Percentiles rank a stretch among this genome's conserved stretches.
These are phyloP conservation scores for Pisolithus orientalis DNA, from an alignment of 768 basidiomycete genomes.

Conservation along the genomic window DNA sequence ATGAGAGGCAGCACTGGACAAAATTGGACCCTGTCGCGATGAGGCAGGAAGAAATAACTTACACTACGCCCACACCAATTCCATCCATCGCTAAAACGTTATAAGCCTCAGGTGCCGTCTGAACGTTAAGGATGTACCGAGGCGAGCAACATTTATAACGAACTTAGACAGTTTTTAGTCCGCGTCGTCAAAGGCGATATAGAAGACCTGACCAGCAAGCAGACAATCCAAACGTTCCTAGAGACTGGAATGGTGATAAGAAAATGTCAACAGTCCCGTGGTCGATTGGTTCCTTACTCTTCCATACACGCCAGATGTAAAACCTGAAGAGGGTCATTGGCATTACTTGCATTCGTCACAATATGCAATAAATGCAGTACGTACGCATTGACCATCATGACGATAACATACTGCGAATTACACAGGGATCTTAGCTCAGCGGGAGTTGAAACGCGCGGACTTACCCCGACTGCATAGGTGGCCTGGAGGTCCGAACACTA, in stretches of 20 bases:
- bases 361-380: neutral
- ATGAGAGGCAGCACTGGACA: neutral
- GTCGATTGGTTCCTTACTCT: neutral
- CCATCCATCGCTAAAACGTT: neutral
- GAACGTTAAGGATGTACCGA: neutral
- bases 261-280: neutral
- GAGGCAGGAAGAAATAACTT: neutral
- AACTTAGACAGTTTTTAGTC: neutral
- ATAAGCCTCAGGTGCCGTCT: neutral
- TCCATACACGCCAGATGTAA: neutral
- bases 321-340: neutral
- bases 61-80: neutral
- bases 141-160: neutral
- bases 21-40: neutral
- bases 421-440: neutral
- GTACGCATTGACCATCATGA: neutral
- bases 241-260: neutral
- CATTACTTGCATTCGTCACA: neutral
- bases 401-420: neutral
- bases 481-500: neutral
- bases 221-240: neutral
- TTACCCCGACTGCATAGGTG: neutral
- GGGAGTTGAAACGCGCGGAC: neutral
- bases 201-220: neutral
- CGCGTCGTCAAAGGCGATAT: neutral